A percentile compares a stretch with the other conserved stretches of the same genome.
phyloP scores from a whole-genome alignment of 495 filamentous ascomycete genomes.

The Talaromyces adpressus region DNA sequence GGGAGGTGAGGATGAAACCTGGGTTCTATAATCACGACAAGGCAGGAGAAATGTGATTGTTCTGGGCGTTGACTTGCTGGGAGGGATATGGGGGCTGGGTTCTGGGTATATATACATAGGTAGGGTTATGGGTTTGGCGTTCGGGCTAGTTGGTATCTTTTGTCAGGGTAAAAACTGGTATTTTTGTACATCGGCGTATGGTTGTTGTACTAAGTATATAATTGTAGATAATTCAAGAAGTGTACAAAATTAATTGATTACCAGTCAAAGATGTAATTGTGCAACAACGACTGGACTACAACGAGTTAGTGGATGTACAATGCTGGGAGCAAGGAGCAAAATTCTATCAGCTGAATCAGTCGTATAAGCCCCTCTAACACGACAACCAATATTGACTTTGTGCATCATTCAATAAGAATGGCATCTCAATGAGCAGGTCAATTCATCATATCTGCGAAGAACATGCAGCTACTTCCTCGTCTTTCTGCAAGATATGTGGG shows the following conservation, averaged over 20 bases:
- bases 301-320: too few species aligned
- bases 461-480: too few species aligned
- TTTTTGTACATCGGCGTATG: not conserved
- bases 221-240: not conserved
- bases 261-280: too few species aligned
- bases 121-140: not conserved
- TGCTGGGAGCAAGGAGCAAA: too few species aligned
- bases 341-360: too few species aligned
- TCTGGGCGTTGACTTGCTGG: not conserved
- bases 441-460: too few species aligned
- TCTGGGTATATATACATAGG: not conserved
- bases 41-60: not conserved
- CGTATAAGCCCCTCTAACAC: too few species aligned
- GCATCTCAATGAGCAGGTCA: too few species aligned
- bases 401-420: too few species aligned
- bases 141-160: not conserved
- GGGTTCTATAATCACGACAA: not conserved
- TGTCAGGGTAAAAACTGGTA: not conserved
- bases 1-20: constrained; percentile 1
- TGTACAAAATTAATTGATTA: not conserved
- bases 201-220: not conserved
- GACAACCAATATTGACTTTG: too few species aligned
- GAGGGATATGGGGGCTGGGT: not conserved
- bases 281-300: too few species aligned
- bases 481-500: too few species aligned